Base-by-base conservation (phyloP, 192 early-diverging fungal species). In the Dispira simplex region DNA sequence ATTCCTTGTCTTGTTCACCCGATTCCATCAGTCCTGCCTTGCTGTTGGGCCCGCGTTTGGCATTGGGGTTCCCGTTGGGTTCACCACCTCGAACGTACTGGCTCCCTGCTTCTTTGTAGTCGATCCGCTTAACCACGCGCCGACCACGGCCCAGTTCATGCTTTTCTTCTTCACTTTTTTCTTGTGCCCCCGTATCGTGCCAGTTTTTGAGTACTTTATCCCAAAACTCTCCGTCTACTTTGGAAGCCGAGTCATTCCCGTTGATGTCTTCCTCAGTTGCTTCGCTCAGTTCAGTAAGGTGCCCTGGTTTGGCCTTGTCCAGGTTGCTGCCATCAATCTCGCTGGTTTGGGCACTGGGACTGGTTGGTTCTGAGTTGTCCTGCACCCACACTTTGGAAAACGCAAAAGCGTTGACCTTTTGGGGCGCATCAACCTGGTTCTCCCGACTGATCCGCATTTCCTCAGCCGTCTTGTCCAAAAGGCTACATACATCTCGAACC, bases 361-460 rank as follows among this genome's bases (percentile, higher is more conserved):
- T 46, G n/a, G 20, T 46, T 0, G 69, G 18, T 0, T 64, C 72
- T 46, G 76, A 64, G 13, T 62, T 78, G 21, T 85, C 83, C 11
- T 70, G 70, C 14, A 68, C 68, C 86, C 86, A 88, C 20, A 88
- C 70, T 62, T 79, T 79, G 6, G 85, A 79, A 65, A 85, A 85
- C 3, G 81, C 73, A 67, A 88, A 85, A 0, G 73, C 63, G 18
- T 60, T 60, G 28, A 4, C 3, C 6, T 27, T 18, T 3, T 16
- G 58, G 2, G 11, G 4, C 3, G 14, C 39, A 5, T 27, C 43
- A 18, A 1, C 11, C 8, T 10, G 21, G 26, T 14, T 28, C 14
- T 27, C 21, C 58, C 8, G 26, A 1, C 26, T 60, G 32, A 39
- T 44, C 14, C 12, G 18, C 27, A 60, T 27, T 60, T 60, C 58